A percentile compares a stretch with the other conserved stretches of the same genome.
Conservation (phyloP, 164 flowering plant species). For the Malania oleifera region DNA sequence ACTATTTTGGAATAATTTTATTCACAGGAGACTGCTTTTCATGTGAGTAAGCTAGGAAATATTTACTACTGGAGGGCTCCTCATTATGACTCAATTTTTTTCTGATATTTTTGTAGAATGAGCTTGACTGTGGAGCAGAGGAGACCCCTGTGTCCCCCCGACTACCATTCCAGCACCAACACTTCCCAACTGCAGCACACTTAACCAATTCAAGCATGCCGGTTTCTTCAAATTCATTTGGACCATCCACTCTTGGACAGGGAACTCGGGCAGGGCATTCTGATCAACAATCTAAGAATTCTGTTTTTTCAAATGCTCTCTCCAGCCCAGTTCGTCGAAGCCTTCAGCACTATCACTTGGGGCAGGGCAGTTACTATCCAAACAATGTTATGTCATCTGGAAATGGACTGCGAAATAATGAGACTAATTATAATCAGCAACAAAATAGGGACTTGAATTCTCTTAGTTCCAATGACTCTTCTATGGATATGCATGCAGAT, state of each 20-base stretch:
- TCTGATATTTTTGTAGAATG: conserved; percentile 21
- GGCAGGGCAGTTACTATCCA: conserved; percentile 21
- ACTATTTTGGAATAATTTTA: no score
- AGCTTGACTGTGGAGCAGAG: conserved; percentile 28
- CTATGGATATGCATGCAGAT: conserved; percentile 65
- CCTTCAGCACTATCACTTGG: conserved; percentile 46
- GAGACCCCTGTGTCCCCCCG: conserved; percentile 25
- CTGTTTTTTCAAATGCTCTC: conserved; percentile 57
- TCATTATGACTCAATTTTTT: not conserved
- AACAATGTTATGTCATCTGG: conserved; percentile 10
- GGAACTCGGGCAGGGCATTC: conserved; percentile 21
- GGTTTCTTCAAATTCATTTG: conserved; percentile 3
- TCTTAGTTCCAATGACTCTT: conserved; percentile 26
- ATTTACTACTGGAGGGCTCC: no score
- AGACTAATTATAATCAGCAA: conserved; percentile 11
- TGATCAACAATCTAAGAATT: conserved; percentile 36
- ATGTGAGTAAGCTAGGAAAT: no score
- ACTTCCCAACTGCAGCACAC: conserved; percentile 10
- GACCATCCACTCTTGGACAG: conserved; percentile 16
- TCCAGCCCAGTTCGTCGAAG: conserved; percentile 58
- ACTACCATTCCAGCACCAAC: conserved; percentile 17
- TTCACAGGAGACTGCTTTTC: no score
- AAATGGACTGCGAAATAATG: conserved; percentile 25
- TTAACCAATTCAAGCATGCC: conserved; percentile 12
- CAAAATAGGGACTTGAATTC: conserved; percentile 23